phyloP scores from a whole-genome alignment of 1,139 yeast genomes.

The Hemisphaericaspora xylofermentans region DNA sequence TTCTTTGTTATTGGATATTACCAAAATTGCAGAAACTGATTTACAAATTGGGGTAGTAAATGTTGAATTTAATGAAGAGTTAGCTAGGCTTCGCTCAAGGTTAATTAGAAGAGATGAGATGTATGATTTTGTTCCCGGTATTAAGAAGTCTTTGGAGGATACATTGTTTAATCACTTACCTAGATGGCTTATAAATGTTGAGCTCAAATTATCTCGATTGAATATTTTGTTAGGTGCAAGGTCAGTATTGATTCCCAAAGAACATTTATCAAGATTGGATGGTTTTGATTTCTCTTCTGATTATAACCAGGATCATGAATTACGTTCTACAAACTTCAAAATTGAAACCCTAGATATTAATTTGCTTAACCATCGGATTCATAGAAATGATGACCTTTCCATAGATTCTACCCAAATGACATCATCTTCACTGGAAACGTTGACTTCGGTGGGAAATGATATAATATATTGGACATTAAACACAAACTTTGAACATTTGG shows the following conservation, averaged over 20 bases:
- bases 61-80: conserved; percentile 26
- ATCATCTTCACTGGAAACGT: conserved; percentile 14
- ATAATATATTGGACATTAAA: conserved; percentile 11
- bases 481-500: conserved; percentile 10
- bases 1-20: conserved; percentile 27
- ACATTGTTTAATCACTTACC: conserved; percentile 45
- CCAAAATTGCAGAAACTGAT: conserved; percentile 26
- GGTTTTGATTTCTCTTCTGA: conserved; percentile 41
- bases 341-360: conserved; percentile 7
- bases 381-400: conserved; percentile 1
- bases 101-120: conserved; percentile 3
- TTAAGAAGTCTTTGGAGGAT: conserved; percentile 13
- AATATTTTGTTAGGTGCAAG: conserved; percentile 53
- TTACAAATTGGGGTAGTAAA: conserved; percentile 33
- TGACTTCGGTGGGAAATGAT: conserved; percentile 9
- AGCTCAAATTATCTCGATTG: conserved; percentile 30
- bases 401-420: conserved; percentile 1
- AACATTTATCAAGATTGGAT: conserved; percentile 30
- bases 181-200: conserved; percentile 42
- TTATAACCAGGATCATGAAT: conserved; percentile 34
- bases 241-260: conserved; percentile 54
- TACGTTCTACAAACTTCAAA: conserved; percentile 28
- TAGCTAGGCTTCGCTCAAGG: conserved; percentile 16
- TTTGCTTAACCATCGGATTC: conserved; percentile 8
- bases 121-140: background rate